These are phyloP conservation scores for Solanum etuberosum DNA, from an alignment of 257 asterid species.

Conservation along the genomic window DNA sequence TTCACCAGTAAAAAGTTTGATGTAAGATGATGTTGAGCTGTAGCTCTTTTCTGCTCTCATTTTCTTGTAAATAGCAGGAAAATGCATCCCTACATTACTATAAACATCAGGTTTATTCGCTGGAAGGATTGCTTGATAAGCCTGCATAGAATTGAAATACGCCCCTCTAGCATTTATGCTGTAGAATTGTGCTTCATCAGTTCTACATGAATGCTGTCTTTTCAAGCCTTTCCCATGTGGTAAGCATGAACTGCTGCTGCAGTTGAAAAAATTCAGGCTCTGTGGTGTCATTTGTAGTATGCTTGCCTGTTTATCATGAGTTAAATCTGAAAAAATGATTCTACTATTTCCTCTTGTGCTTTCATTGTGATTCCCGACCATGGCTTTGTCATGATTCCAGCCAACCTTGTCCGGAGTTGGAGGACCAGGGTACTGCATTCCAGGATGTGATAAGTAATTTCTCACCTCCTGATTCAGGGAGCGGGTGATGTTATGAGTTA, in stretches of 20 bases:
- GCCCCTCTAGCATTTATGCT: slow-evolving; percentile 28
- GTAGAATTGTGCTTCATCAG: slow-evolving; percentile 30
- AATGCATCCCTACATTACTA: slow-evolving; percentile 25
- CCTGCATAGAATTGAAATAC: slow-evolving; percentile 38
- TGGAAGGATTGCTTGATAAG: slow-evolving; percentile 18
- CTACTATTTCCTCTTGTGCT: slow-evolving; percentile 50
- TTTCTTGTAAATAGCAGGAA: slow-evolving; percentile 48
- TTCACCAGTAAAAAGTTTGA: slow-evolving; percentile 7
- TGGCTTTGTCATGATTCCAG: slow-evolving; percentile 13
- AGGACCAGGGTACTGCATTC: slow-evolving; percentile 11
- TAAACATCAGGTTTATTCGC: slow-evolving; percentile 11
- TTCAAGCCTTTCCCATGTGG: slow-evolving; percentile 29
- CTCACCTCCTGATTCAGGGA: slow-evolving; percentile 14
- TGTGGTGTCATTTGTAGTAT: slow-evolving; percentile 17
- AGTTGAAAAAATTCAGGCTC: slow-evolving; percentile 21
- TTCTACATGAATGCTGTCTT: slow-evolving; percentile 24
- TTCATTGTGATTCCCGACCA: slow-evolving; percentile 13
- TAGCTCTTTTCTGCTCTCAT: slow-evolving; percentile 45
- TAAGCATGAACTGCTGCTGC: slow-evolving; percentile 28
- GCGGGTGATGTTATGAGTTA: slow-evolving; percentile 8
- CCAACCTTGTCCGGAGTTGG: slow-evolving; percentile 17
- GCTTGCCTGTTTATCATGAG: slow-evolving; percentile 55
- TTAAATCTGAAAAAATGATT: slow-evolving; percentile 52
- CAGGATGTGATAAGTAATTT: slow-evolving; percentile 13
- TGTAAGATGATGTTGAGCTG: slow-evolving; percentile 22